phyloP scores from a whole-genome alignment of 2,329 filamentous ascomycete species.

The Lasiodiplodia hormozganensis region DNA sequence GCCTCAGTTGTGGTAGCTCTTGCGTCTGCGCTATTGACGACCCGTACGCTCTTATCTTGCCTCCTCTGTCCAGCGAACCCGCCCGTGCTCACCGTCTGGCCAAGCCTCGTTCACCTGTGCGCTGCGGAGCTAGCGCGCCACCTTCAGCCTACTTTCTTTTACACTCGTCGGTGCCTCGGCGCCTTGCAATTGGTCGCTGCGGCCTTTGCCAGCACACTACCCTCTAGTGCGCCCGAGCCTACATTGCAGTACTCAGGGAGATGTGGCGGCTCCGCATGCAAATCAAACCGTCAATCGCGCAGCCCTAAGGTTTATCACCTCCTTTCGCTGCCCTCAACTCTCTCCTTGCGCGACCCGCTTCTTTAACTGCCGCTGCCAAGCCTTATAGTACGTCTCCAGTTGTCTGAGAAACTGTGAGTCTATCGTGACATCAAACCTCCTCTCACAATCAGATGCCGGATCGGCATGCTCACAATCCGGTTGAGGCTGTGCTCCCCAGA shows the following conservation, averaged over 20 bases:
- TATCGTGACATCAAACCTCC: not conserved
- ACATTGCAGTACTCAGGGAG: not conserved
- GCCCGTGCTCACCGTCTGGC: not conserved
- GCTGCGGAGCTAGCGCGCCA: slow-evolving; percentile 11
- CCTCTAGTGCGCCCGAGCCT: not conserved
- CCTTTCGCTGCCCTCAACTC: not conserved
- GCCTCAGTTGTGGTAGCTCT: slow-evolving; percentile 14
- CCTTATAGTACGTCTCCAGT: not conserved
- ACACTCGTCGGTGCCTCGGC: not conserved
- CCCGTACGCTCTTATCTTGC: not conserved
- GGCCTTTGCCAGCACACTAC: slow-evolving; percentile 10
- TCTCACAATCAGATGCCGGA: not conserved
- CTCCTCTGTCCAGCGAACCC: not conserved
- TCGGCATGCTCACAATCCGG: not conserved
- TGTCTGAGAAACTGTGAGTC: not conserved
- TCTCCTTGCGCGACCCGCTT: not conserved
- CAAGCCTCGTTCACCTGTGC: slow-evolving; percentile 4
- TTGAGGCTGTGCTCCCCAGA: not conserved
- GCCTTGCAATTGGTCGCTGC: not conserved
- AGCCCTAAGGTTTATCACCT: not conserved
- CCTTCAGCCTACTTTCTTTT: not conserved
- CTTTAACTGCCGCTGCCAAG: not conserved
- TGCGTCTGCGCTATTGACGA: slow-evolving; percentile 10
- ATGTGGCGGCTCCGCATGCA: not conserved
- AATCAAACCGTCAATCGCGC: not conserved